A percentile compares a stretch with the other conserved stretches of the same genome.
These are phyloP conservation scores for Zygotorulaspora sp. DNA, from an alignment of 805 yeast species.

Conservation along the genomic window DNA sequence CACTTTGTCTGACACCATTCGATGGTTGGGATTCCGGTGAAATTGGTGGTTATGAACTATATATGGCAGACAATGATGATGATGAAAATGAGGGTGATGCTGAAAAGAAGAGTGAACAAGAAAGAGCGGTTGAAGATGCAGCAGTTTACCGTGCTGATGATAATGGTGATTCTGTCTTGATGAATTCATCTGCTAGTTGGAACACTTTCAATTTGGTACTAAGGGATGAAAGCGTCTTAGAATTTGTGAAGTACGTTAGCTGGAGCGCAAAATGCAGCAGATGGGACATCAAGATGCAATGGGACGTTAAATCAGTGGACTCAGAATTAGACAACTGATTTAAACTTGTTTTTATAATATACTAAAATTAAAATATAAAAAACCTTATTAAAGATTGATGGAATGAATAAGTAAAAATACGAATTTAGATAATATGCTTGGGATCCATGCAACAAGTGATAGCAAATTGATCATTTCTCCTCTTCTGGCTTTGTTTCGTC, in stretches of 20 bases:
- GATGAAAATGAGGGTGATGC: conserved; percentile 29
- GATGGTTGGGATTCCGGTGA: conserved; percentile 84
- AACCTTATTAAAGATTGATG: conserved; percentile 4
- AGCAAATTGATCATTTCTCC: neutral
- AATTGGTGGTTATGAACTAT: conserved; percentile 88
- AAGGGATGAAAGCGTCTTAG: conserved; percentile 80
- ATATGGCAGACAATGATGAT: conserved; percentile 61
- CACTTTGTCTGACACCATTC: conserved; percentile 76
- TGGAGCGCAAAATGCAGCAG: conserved; percentile 83
- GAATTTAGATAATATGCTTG: neutral
- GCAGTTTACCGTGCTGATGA: conserved; percentile 65
- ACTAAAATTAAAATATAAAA: conserved; percentile 1
- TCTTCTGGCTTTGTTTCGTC: neutral
- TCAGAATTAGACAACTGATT: conserved; percentile 25
- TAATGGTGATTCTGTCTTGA: conserved; percentile 70
- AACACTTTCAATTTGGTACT: conserved; percentile 72
- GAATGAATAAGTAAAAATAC: conserved; percentile 1
- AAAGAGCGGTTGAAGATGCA: conserved; percentile 63
- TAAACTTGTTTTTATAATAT: neutral
- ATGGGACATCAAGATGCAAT: conserved; percentile 82
- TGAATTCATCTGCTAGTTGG: conserved; percentile 79
- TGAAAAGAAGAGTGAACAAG: conserved; percentile 35
- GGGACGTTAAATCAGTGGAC: conserved; percentile 59
- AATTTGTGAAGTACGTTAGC: conserved; percentile 89
- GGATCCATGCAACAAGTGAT: neutral